phyloP scores from a whole-genome alignment of 2,329 filamentous ascomycete genomes.

The Xylaria multiplex region DNA sequence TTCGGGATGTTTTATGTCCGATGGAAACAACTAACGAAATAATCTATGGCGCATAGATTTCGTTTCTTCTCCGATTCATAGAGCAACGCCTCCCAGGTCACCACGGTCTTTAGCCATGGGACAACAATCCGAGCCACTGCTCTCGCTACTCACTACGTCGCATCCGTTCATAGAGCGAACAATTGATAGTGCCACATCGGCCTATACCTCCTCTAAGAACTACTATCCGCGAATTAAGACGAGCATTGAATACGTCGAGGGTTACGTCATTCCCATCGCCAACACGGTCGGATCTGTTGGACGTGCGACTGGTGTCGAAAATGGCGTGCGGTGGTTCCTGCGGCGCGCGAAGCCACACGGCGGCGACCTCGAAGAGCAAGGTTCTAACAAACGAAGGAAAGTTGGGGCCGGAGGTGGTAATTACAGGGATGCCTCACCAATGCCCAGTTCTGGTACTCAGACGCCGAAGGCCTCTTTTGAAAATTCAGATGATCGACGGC shows the following conservation, averaged over 20 bases:
- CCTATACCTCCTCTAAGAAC: constrained; percentile 88
- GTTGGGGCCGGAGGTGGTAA: constrained; percentile 52
- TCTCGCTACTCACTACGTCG: constrained; percentile 86
- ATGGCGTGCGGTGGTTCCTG: constrained; percentile 85
- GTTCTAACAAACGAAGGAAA: constrained; percentile 68
- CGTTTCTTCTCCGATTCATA: constrained; percentile 69
- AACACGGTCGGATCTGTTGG: constrained; percentile 88
- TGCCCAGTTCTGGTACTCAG: constrained; percentile 43
- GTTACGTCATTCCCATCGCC: constrained; percentile 84
- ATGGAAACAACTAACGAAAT: constrained; percentile 31
- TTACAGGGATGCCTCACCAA: constrained; percentile 49
- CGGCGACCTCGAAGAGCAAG: constrained; percentile 59
- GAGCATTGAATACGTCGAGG: constrained; percentile 90
- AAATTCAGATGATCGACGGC: constrained; percentile 58
- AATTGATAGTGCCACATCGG: constrained; percentile 84
- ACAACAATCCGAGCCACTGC: constrained; percentile 77
- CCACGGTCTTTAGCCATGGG: constrained; percentile 53
- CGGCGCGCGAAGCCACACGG: constrained; percentile 62
- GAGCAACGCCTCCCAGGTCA: constrained; percentile 54
- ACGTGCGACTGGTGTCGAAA: constrained; percentile 86
- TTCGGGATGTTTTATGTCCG: constrained; percentile 20
- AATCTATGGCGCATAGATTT: constrained; percentile 62
- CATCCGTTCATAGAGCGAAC: constrained; percentile 88
- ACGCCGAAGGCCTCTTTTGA: constrained; percentile 51
- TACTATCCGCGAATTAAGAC: constrained; percentile 89